Conservation (phyloP, 352 stramenopile genomes). For the Pythium aristosporum region DNA sequence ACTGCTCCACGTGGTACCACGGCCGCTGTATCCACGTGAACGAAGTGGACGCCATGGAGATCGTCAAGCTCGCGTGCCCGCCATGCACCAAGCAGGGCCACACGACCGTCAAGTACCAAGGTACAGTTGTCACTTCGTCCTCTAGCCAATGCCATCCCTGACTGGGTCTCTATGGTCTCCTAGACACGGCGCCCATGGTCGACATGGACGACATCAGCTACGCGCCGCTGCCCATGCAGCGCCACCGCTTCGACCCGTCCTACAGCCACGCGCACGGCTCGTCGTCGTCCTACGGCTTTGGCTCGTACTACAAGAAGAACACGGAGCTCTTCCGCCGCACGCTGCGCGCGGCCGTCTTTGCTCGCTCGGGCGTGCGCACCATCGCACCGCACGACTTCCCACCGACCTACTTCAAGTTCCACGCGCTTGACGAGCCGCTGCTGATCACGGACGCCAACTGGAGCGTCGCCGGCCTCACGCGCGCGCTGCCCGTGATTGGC, state of each 20-base stretch:
- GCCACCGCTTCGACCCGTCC: slow-evolving; percentile 27
- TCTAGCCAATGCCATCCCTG: too few relatives aligned
- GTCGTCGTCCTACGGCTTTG: slow-evolving; percentile 17
- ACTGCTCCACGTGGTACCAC: slow-evolving; percentile 65
- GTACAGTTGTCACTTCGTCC: slow-evolving; percentile 15
- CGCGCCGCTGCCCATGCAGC: slow-evolving; percentile 47
- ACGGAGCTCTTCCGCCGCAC: slow-evolving; percentile 47
- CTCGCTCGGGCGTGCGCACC: slow-evolving; percentile 47
- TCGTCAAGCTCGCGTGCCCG: slow-evolving; percentile 53
- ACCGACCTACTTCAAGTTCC: slow-evolving; percentile 39
- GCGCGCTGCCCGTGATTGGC: slow-evolving; percentile 39
- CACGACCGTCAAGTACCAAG: slow-evolving; percentile 37
- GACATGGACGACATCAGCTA: slow-evolving; percentile 34
- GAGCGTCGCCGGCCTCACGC: slow-evolving; percentile 28
- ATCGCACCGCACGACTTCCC: slow-evolving; percentile 33
- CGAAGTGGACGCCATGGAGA: slow-evolving; percentile 57
- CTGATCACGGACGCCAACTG: slow-evolving; percentile 41
- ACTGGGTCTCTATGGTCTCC: too few relatives aligned
- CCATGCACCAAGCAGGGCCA: slow-evolving; percentile 44
- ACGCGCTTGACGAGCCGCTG: slow-evolving; percentile 46
- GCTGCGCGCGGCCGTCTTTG: slow-evolving; percentile 46
- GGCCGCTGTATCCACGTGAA: slow-evolving; percentile 50
- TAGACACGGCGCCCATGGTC: slow-evolving; percentile 24
- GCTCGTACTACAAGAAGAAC: slow-evolving; percentile 45
- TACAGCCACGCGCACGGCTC: slow-evolving; percentile 15